Percentiles rank a stretch among this genome's conserved stretches.
Evolutionary conservation across 768 basidiomycete genomes (phyloP).

Genomic region (Pleurotus tuoliensis): DNA sequence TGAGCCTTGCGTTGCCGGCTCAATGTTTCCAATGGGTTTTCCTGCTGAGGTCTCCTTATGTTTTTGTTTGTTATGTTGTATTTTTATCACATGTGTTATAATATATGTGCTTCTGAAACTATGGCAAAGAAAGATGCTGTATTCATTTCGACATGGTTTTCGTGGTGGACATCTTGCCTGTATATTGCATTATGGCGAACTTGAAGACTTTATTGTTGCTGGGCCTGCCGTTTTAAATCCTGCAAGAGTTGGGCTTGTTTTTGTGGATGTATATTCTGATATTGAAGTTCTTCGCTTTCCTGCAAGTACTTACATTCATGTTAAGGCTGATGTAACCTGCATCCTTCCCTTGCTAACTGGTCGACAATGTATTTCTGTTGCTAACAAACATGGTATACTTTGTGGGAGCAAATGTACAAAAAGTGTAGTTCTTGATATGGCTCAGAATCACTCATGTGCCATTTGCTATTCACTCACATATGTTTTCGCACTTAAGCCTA

Average conservation of each 20-base stretch:
- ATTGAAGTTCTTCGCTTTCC: not conserved
- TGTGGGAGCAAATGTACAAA: not conserved
- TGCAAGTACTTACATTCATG: not conserved
- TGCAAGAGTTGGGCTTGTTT: not conserved
- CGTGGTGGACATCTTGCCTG: not conserved
- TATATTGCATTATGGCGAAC: not conserved
- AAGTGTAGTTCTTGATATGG: not conserved
- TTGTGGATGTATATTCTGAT: not conserved
- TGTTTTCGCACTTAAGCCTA: not conserved
- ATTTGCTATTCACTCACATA: not conserved
- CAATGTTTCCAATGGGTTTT: too few relatives aligned
- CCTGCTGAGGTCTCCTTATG: too few relatives aligned
- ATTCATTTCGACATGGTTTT: too few relatives aligned
- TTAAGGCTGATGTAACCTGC: not conserved
- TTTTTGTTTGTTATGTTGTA: too few relatives aligned
- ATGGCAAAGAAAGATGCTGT: too few relatives aligned
- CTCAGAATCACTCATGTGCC: not conserved
- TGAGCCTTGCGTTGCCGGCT: too few relatives aligned
- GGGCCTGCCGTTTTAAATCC: not conserved
- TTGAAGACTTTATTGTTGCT: not conserved
- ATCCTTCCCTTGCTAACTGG: not conserved
- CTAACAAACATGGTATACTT: not conserved
- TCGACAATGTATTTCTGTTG: not conserved
- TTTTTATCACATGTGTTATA: too few relatives aligned
- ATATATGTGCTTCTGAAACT: too few relatives aligned